Evolutionary conservation across 805 yeast species (phyloP), one percentile per base, ranked within the genome.

Genomic region (Ogataea allantospora): DNA sequence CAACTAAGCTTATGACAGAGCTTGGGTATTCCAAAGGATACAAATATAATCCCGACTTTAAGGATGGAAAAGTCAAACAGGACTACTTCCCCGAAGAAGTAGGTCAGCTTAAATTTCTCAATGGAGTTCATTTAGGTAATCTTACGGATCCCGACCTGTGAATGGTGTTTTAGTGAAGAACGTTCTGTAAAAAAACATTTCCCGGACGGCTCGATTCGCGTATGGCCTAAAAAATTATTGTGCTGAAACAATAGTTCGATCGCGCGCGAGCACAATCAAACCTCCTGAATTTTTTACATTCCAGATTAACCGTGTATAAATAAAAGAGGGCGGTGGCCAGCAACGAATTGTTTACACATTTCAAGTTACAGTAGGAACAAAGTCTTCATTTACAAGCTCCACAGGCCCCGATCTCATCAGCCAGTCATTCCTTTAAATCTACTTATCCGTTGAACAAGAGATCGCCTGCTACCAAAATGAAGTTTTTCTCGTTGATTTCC

Each of bases 1-100:
- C 99, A 2, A 95, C 99, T 0, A 71, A 70, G 50, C 68, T 93
- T 31, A 93, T 93, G 99, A 73, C 78, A 40, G 95, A 88, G 35
- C 54, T 88, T 43, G 98, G 95, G 0, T 91, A 89, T 57, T 83
- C 85, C 12, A 75, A 81, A 37, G 81, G 79, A 11, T 93, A 93
- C 64, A 87, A 88, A 59, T 95, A 93, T 60, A 88, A 88, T 50
- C 99, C 99, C 0, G 72, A 78, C 47, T 95, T 58, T 58, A 64
- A 65, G 30, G 77, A 80, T 40, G 98, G 98, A 0, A 58, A 66
- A 35, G 93, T 85, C 5, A 57, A 65, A 27, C 99, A 93, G 58
- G 73, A 69, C 9, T 88, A 85, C 54, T 66, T 91, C 53, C 98
- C 97, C 0, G 66, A 69, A 6, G 81, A 71, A 17, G 54, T 84